Evolutionary conservation across 2,329 filamentous ascomycete species (phyloP), one percentile per base, ranked within the genome.

Genomic region (Bimuria novae-zelandiae): DNA sequence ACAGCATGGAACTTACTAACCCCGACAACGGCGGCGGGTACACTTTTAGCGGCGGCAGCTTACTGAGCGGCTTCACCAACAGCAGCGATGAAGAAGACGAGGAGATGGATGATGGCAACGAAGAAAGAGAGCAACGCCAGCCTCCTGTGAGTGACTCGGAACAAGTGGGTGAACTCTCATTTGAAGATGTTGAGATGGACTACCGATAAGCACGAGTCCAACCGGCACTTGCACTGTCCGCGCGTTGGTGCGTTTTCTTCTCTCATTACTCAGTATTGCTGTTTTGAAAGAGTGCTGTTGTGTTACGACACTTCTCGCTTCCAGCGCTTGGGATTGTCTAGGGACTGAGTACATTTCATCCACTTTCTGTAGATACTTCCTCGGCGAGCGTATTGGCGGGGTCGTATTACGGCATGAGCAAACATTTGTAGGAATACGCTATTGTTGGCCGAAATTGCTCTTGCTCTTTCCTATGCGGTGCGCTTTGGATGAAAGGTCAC

Each of bases 61-160:
- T 96, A 55, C 84, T 94, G 23, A 93, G 90, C 69, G 92, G 92
- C 47, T 97, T 97, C 75, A 92, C 91, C 69, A 96, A 92, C 76
- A 94, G 90, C 43, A 96, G 92, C 67, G 92, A 96, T 64, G 93
- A 97, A 74, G 94, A 97, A 61, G 94, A 97, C 59, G 93, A 97
- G 64, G 93, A 97, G 58, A 89, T 91, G 76, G 90, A 96, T 55
- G 89, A 90, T 52, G 89, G 89, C 61, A 88, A 93, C 60, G 89
- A 43, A 43, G 40, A 43, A 43, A 43, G 90, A 63, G 88, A 90
- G 63, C 29, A 33, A 45, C 68, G 74, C 61, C 71, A 71, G 55
- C 73, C 75, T 55, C 69, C 76, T 59, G 78, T 81, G 64, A 75
- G 74, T 63, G 80, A 82, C 68, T 77, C 80, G 70, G 84, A 87